phyloP scores from a whole-genome alignment of 768 basidiomycete genomes.

The Phaeotremella skinneri region DNA sequence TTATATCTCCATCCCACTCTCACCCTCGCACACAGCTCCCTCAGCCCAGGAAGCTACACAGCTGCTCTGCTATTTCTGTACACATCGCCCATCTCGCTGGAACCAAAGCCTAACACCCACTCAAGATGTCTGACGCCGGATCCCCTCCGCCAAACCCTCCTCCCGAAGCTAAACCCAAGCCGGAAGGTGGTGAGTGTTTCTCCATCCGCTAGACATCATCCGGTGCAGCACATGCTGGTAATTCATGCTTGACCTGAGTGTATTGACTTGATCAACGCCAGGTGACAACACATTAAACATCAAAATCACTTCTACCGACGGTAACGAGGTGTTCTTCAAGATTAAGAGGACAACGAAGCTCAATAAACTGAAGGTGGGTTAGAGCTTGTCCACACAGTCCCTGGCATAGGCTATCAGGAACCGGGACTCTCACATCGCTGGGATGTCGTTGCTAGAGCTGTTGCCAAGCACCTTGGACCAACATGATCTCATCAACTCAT shows the following conservation, averaged over 20 bases:
- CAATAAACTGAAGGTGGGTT: constrained; percentile 73
- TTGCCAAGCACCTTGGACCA: too few relatives aligned
- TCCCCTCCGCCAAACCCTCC: constrained; percentile 24
- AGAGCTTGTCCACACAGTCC: too few relatives aligned
- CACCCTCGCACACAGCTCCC: not conserved
- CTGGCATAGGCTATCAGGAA: too few relatives aligned
- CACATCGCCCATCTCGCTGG: not conserved
- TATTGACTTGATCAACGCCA: not conserved
- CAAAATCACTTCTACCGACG: constrained; percentile 52
- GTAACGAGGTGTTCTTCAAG: constrained; percentile 94
- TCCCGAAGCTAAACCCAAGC: constrained; percentile 40
- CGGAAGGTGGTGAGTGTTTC: constrained; percentile 30
- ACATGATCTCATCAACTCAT: too few relatives aligned
- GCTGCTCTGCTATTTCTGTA: not conserved
- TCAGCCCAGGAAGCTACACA: not conserved
- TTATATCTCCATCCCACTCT: constrained; percentile 1
- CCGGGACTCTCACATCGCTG: too few relatives aligned
- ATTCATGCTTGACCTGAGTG: not conserved
- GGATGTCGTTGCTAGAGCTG: too few relatives aligned
- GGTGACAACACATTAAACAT: constrained; percentile 44
- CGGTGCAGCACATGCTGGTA: not conserved
- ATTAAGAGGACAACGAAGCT: constrained; percentile 90
- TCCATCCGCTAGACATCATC: not conserved
- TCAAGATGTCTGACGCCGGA: constrained; percentile 42
- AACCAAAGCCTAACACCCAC: not conserved